These are phyloP conservation scores for Heterobasidion irregulare DNA, from an alignment of 1,284 basidiomycete genomes.

Conservation along the genomic window DNA sequence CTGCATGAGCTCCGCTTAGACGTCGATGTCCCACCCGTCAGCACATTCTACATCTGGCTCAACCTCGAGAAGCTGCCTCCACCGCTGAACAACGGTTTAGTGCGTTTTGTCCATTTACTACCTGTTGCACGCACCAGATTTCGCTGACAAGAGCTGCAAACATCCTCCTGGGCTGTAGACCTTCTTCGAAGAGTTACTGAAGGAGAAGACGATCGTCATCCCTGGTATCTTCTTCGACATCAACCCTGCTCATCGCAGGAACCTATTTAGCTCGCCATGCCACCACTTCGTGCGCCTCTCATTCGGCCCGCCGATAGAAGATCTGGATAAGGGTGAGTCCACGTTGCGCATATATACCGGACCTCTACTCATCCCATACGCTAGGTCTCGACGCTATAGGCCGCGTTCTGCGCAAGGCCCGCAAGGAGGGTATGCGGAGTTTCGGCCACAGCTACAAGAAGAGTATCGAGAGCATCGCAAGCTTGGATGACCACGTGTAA, in stretches of 20 bases:
- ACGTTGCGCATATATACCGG: not conserved
- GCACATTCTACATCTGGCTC: conserved; percentile 91
- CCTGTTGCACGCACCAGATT: not conserved
- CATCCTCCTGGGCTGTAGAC: conserved; percentile 35
- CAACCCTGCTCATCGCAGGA: conserved; percentile 76
- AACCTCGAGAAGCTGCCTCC: conserved; percentile 70
- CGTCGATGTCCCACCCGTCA: conserved; percentile 65
- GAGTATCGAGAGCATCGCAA: conserved; percentile 31
- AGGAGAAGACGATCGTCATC: conserved; percentile 85
- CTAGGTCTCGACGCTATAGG: conserved; percentile 80
- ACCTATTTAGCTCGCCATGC: conserved; percentile 88
- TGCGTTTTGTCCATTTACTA: conserved; percentile 24
- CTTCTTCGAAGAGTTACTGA: conserved; percentile 93
- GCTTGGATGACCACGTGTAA: conserved; percentile 4
- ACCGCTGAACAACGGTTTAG: conserved; percentile 84
- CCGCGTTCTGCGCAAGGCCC: conserved; percentile 66
- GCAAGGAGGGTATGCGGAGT: conserved; percentile 45
- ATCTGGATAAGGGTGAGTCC: conserved; percentile 67
- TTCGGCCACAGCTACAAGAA: conserved; percentile 67
- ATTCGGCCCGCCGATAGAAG: conserved; percentile 81
- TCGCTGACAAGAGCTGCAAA: not conserved
- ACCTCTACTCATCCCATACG: conserved; percentile 1
- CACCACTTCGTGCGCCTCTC: conserved; percentile 83
- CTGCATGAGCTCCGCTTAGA: conserved; percentile 72
- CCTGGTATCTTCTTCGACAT: conserved; percentile 90